A percentile compares a stretch with the other conserved stretches of the same genome.
Conservation (phyloP, 331 rosid genomes). For the Malus hybrid region DNA sequence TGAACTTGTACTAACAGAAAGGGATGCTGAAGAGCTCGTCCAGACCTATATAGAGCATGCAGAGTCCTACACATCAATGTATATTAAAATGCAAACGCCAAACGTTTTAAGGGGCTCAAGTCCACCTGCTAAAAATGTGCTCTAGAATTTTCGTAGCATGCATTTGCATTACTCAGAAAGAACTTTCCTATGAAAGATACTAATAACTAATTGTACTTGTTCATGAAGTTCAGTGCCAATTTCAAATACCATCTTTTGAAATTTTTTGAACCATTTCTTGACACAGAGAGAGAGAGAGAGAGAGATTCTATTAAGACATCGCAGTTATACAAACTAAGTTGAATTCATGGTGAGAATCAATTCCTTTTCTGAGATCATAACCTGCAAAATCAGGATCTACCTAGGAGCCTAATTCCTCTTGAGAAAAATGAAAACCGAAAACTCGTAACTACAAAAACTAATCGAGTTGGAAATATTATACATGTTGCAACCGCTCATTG, state of each 20-base stretch:
- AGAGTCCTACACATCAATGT: too few species aligned
- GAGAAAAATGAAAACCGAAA: constrained; percentile 10
- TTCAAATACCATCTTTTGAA: neutral
- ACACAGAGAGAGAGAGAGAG: neutral
- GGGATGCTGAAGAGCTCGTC: neutral
- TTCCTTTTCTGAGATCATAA: neutral
- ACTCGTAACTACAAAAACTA: constrained; percentile 13
- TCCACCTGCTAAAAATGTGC: too few species aligned
- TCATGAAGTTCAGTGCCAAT: neutral
- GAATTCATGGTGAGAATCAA: constrained; percentile 11
- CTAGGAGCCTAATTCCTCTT: constrained; percentile 31
- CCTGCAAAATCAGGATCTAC: constrained; percentile 30
- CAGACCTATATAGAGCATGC: neutral
- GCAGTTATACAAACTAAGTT: constrained; percentile 10
- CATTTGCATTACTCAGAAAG: neutral
- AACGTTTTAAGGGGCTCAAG: too few species aligned
- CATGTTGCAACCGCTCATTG: constrained; percentile 21
- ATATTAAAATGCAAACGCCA: too few species aligned
- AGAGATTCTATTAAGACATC: neutral
- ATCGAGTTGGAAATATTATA: constrained; percentile 21
- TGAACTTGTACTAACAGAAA: constrained; percentile 8
- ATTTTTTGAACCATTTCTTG: neutral
- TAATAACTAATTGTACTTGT: neutral
- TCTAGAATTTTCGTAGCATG: neutral
- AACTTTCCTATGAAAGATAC: neutral